A percentile compares a stretch with the other conserved stretches of the same genome.
phyloP scores from a whole-genome alignment of 306 rosid species.

The Vigna mungo region DNA sequence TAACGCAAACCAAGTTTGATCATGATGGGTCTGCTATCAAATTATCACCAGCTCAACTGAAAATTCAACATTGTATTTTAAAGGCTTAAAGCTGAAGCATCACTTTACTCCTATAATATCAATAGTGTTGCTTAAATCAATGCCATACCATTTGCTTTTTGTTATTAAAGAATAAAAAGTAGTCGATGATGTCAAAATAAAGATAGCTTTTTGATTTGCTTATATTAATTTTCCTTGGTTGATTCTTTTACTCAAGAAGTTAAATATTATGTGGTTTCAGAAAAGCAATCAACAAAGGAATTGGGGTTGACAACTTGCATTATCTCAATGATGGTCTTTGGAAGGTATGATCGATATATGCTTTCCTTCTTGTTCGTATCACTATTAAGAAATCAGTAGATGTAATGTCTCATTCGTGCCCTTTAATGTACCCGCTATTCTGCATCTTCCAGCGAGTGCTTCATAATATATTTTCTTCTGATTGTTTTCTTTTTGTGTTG shows the following conservation, averaged over 20 bases:
- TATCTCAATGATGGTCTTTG: constrained; percentile 98
- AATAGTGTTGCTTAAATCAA: constrained; percentile 20
- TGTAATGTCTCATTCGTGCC: background rate
- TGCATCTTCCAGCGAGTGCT: constrained; percentile 12
- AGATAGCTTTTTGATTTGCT: background rate
- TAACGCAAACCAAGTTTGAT: background rate
- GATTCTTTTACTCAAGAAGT: constrained; percentile 34
- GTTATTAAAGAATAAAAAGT: constrained; percentile 18
- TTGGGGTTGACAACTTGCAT: constrained; percentile 97
- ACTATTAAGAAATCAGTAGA: background rate
- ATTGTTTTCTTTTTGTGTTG: background rate
- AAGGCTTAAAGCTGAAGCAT: constrained; percentile 3
- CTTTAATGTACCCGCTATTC: background rate
- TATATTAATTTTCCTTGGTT: constrained; percentile 29
- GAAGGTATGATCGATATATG: constrained; percentile 70
- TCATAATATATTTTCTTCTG: constrained; percentile 6
- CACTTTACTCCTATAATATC: background rate
- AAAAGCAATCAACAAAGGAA: constrained; percentile 88
- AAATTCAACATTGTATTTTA: constrained; percentile 10
- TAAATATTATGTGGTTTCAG: constrained; percentile 57
- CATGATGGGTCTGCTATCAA: constrained; percentile 7
- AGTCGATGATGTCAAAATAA: constrained; percentile 8
- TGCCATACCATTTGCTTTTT: constrained; percentile 16
- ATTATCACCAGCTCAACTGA: constrained; percentile 22
- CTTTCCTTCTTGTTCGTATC: constrained; percentile 25